Percentiles rank a stretch among this genome's conserved stretches.
Conservation (phyloP, 257 asterid species). For the Nicotiana knightiana region DNA sequence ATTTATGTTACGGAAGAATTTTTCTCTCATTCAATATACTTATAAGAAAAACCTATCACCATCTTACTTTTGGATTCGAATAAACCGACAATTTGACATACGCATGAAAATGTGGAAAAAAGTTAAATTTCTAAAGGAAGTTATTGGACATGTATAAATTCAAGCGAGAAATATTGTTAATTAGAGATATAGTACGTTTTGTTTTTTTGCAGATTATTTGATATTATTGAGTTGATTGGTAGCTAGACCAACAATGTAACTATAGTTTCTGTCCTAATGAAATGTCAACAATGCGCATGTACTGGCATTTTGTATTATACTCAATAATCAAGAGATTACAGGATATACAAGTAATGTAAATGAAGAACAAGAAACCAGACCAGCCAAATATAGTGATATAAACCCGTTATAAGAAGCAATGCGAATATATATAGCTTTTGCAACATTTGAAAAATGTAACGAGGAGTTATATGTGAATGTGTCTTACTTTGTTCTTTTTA, state of each 20-base stretch:
- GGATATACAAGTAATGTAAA: not conserved
- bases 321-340: not conserved
- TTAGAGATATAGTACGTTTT: not conserved
- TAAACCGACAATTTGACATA: not conserved
- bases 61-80: not conserved
- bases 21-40: not conserved
- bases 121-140: not conserved
- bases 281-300: too few species aligned
- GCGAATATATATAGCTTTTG: not conserved
- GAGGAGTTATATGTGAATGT: not conserved
- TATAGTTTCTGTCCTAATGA: too few species aligned
- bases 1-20: not conserved
- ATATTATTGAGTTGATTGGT: too few species aligned
- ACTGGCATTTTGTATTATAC: not conserved
- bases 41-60: not conserved
- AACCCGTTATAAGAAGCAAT: not conserved
- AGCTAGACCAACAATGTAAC: too few species aligned
- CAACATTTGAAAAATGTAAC: too few species aligned
- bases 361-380: not conserved
- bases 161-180: not conserved
- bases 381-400: not conserved
- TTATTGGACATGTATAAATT: not conserved
- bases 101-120: not conserved
- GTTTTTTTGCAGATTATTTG: not conserved
- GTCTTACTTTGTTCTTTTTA: not conserved